Percentiles rank a stretch among this genome's conserved stretches.
Evolutionary conservation across 2,329 filamentous ascomycete species (phyloP).

Genomic region (Venturia pyrina): DNA sequence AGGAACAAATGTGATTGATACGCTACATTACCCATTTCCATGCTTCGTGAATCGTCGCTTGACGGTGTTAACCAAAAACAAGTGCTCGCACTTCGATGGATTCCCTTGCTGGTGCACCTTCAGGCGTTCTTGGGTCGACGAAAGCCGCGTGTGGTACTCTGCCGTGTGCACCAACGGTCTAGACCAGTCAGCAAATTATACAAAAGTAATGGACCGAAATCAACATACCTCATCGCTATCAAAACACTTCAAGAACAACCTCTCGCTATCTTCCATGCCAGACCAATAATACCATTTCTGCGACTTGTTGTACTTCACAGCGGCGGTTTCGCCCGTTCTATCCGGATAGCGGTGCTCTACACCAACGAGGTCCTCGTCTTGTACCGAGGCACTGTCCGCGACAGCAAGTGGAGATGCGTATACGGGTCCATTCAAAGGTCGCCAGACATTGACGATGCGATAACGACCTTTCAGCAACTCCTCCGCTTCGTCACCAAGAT

Average conservation of each 20-base stretch:
- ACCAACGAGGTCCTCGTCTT: slow-evolving; percentile 55
- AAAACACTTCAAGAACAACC: slow-evolving; percentile 69
- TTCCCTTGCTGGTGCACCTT: slow-evolving; percentile 62
- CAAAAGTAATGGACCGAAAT: background rate
- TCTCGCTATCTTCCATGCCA: slow-evolving; percentile 63
- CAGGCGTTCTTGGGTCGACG: slow-evolving; percentile 59
- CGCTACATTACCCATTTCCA: background rate
- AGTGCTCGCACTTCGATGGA: slow-evolving; percentile 84
- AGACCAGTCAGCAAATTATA: slow-evolving; percentile 14
- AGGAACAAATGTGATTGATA: background rate
- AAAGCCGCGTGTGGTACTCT: slow-evolving; percentile 49
- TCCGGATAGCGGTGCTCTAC: slow-evolving; percentile 66
- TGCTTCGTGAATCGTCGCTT: background rate
- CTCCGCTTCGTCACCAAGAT: slow-evolving; percentile 59
- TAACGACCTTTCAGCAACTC: slow-evolving; percentile 57
- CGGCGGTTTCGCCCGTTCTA: slow-evolving; percentile 65
- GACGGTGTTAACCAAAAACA: slow-evolving; percentile 53
- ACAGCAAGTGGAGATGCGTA: slow-evolving; percentile 48
- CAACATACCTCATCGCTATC: slow-evolving; percentile 45
- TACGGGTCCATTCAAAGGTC: slow-evolving; percentile 49
- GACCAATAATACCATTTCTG: slow-evolving; percentile 75
- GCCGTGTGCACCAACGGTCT: slow-evolving; percentile 28
- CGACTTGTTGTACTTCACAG: slow-evolving; percentile 47
- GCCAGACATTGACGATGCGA: slow-evolving; percentile 83
- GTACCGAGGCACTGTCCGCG: slow-evolving; percentile 44